Base-by-base conservation (phyloP, 768 basidiomycete species). In the Tephrocybe sp. region DNA sequence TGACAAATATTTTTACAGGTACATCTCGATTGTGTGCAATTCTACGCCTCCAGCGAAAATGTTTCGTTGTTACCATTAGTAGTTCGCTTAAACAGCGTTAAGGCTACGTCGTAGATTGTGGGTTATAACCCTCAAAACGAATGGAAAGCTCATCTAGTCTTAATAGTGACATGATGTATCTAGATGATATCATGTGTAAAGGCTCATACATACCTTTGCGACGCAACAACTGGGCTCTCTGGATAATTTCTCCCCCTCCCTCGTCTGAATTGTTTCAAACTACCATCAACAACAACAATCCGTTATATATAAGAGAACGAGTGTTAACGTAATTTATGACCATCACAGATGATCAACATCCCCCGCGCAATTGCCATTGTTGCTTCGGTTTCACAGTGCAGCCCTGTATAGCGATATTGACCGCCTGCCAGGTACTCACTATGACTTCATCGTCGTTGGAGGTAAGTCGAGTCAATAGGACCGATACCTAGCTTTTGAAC, bases 41-140 rank as follows among this genome's bases (percentile, higher is more conserved):
- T 86, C 68, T 91, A 92, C 65, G 93, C 94, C 1, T 93, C 91
- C 11, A 92, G 92, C 65, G 94, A 97, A 69, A 95, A 95, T 59
- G 88, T 91, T 1, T 89, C 92, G 11, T 73, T 97, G 39, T 71
- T 94, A 10, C 91, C 94, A 1, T 76, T 97, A 33, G 92, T 95
- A n/a, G 88, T 92, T 16, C 66, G 77, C 47, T 59, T 80, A 44
- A 77, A 75, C 51, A 76, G 77, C 43, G 71, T 80, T 37, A 78
- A 76, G 52, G 56, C 64, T 10, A 43, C 53, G 42, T 31, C 58
- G 12, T 58, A 53, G 44, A n/a, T 22, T 21, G 13, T 33, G 38
- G 22, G 13, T 45, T n/a, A n/a, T n/a, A n/a, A n/a, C n/a, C n/a
- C n/a, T n/a, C n/a, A n/a, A n/a, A n/a, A n/a, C n/a, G n/a, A n/a